These are phyloP conservation scores for Sophora flavescens DNA, from an alignment of 306 rosid species.

Conservation along the genomic window DNA sequence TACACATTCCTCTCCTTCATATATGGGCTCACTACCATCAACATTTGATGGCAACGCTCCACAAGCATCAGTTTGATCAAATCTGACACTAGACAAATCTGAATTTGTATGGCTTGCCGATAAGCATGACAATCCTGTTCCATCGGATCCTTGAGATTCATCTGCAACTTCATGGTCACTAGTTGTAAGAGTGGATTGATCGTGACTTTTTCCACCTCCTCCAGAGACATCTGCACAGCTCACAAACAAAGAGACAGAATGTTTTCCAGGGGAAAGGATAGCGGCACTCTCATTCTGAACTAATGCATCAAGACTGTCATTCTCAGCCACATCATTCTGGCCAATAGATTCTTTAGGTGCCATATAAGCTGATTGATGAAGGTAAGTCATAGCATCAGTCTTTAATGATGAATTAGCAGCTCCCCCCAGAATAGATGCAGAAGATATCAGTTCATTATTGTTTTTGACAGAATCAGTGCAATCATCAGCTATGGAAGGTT, in stretches of 20 bases:
- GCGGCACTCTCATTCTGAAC: conserved; percentile 55
- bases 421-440: conserved; percentile 49
- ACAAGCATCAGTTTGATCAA: conserved; percentile 57
- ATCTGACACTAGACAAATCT: conserved; percentile 61
- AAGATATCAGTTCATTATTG: conserved; percentile 49
- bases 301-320: conserved; percentile 49
- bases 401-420: conserved; percentile 48
- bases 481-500: conserved; percentile 52
- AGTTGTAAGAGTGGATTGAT: conserved; percentile 47
- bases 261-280: conserved; percentile 53
- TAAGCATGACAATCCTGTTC: conserved; percentile 50
- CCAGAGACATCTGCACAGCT: conserved; percentile 48
- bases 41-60: conserved; percentile 69
- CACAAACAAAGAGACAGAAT: conserved; percentile 44
- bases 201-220: conserved; percentile 46
- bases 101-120: conserved; percentile 57
- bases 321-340: conserved; percentile 52
- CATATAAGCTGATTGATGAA: conserved; percentile 49
- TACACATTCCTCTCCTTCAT: conserved; percentile 97
- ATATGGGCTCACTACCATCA: conserved; percentile 85
- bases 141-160: conserved; percentile 51
- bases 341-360: conserved; percentile 53
- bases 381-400: conserved; percentile 45
- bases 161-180: conserved; percentile 53
- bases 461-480: conserved; percentile 52